Base-by-base conservation (phyloP, 2,329 filamentous ascomycete genomes). In the Podosphaera xanthii region DNA sequence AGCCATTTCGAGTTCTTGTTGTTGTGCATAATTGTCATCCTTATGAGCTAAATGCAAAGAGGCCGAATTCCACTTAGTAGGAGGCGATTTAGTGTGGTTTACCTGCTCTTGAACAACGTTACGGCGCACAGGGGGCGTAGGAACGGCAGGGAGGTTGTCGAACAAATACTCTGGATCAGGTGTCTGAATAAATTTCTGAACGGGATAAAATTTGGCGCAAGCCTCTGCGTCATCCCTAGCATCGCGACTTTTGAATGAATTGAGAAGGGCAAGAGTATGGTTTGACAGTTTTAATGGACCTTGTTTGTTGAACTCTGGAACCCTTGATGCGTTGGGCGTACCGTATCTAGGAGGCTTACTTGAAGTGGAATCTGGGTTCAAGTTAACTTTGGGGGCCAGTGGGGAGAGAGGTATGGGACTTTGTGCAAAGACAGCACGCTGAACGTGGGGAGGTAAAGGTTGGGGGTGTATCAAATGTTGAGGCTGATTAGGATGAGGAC, bases 371-470 rank as follows among this genome's bases (percentile, higher is more conserved):
- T 42, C 40, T 33, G 56, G 35, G 60, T 59, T 55, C 36, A 58
- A 62, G 22, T 64, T 62, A 46, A 65, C 62, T 48, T 67, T 64
- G 42, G 64, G 58, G 54, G 69, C 64, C 49, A 69, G 69, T 34
- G 69, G 65, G 46, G 68, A 64, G 62, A 63, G 65, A 59, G 63
- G 65, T 67, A 69, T 53, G 64, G 66, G 53, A 64, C 67, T 61
- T 66, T 71, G 34, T 69, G 74, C 73, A 50, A 79, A 75, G 59
- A 78, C 70, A 5, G 74, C 73, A 61, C 75, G 74, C 60, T 80
- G 78, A 0, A 79, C 76, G 54, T 79, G 76, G 5, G 77, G 78
- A 35, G 77, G 78, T 9, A 69, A 62, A 56, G 69, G 68, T 61
- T 70, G 69, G 10, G 68, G 68, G 58, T 69, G 67, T 59, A 69